Evolutionary conservation across 768 basidiomycete species (phyloP), one percentile per base, ranked within the genome.

Genomic region (Sistotremastrum niveocremeum): DNA sequence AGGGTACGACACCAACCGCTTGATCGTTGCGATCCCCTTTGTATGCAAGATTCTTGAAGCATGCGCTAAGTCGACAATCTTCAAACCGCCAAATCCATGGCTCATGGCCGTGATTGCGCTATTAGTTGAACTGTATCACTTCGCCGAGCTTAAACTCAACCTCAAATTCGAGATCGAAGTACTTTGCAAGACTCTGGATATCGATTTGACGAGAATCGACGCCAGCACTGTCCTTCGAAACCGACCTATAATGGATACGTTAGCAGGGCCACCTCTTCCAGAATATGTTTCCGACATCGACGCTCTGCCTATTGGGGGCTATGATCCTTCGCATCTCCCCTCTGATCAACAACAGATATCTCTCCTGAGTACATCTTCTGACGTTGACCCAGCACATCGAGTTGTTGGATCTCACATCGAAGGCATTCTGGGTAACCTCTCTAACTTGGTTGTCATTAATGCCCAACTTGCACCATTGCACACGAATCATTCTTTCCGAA

Each of bases 121-220:
- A 38, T 75, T 98, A 39, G 86, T 80, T 39, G 95, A 99, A 60
- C 74, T 99, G n/a, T 98, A 99, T 62, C 87, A 93, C 60, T 93
- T 83, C 56, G 94, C 90, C 4, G 93, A 98, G 54, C 72, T 98
- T 50, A 94, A 94, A 65, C 70, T 98, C 46, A 95, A 97, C 59
- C 74, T 91, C 60, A 98, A 97, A 64, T 99, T 99, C 57, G 95
- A 98, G 65, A 98, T 99, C 46, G 95, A 99, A 63, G 81, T 97
- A 36, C 68, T 98, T 12, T 98, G 94, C 73, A 93, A 90, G 61
- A 77, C 77, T 33, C 76, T 99, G 33, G 81, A 88, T 31, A 77
- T 99, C 53, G 81, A 90, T 55, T 73, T 97, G 31, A 86, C 85
- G 57, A 62, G 79, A 5, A 71, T 97, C 40, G 87, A 94, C 58